Evolutionary conservation across 139 green algal species (phyloP).

Genomic region (Chlamydomonas sp.): DNA sequence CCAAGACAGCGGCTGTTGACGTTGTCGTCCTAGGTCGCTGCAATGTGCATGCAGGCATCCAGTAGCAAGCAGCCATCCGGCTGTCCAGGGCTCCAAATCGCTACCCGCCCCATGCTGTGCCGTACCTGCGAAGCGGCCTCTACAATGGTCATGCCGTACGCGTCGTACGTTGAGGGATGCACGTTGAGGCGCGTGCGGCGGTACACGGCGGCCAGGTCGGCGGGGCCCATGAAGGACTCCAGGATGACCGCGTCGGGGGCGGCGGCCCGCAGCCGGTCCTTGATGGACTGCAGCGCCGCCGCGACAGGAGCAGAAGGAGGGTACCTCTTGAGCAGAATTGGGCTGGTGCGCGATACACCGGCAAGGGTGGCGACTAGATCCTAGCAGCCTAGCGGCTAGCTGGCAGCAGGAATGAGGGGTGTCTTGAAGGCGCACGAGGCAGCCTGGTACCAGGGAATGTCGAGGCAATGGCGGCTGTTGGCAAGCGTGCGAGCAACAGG

Average conservation of each 20-base stretch:
- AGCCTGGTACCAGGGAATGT: not conserved
- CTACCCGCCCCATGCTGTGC: not conserved
- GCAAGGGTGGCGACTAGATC: not conserved
- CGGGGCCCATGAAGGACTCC: constrained; percentile 70
- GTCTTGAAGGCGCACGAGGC: not conserved
- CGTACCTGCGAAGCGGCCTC: constrained; percentile 84
- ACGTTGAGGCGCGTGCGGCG: constrained; percentile 81
- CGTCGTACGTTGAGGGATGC: constrained; percentile 78
- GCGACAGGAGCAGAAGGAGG: not conserved
- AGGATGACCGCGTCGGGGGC: constrained; percentile 63
- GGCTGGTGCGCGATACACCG: not conserved
- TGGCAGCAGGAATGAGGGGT: not conserved
- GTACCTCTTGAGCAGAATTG: not conserved
- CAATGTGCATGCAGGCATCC: not conserved
- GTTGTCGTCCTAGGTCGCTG: not conserved
- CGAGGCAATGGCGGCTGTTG: not conserved
- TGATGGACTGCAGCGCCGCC: constrained; percentile 45
- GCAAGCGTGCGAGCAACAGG: not conserved
- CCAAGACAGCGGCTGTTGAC: not conserved
- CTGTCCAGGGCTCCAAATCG: constrained; percentile 11
- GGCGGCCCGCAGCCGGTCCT: constrained; percentile 52
- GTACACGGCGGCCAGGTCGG: constrained; percentile 72
- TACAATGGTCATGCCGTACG: constrained; percentile 92
- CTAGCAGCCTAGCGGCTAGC: not conserved
- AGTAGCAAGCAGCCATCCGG: not conserved